Base-by-base conservation (phyloP, 2,329 filamentous ascomycete genomes). In the Emergomyces pasteurianus region DNA sequence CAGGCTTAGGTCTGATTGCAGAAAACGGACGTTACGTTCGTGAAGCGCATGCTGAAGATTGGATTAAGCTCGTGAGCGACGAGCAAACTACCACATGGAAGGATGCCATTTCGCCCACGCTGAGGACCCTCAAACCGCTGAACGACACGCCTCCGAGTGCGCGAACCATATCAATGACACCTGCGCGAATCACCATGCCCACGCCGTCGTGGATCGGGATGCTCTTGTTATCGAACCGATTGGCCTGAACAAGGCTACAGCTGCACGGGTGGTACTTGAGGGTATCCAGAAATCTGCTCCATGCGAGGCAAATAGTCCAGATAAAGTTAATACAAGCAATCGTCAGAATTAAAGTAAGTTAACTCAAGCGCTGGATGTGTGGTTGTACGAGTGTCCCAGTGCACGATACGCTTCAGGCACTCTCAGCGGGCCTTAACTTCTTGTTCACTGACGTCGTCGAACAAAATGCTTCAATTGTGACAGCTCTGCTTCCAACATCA, bases 141-240 rank as follows among this genome's bases (percentile, higher is more conserved):
- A 83, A 61, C 86, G 90, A 23, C 88, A 92, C 68, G 92, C 91
- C 0, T 88, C 87, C 23, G 92, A 97, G 71, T 95, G 91, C 69
- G 90, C 90, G 0, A 92, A 89, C 64, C 92, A 96, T 69, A 94
- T 97, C 79, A 97, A 97, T 70, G 92, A 96, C 70, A 89, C 90
- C 0, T 96, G 91, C 71, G 87, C 90, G 70, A 84, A 82, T 60
- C 89, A 95, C 74, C 83, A 86, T 38, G 88, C 97, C 4, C 90
- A 91, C 69, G 92, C 92, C 5, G 83, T 95, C 21, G 87, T 89
- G 1, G 79, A 90, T 16, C 89, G 94, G 61, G 85, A 89, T 38
- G 88, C 86, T 49, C 85, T 97, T 58, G 80, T 92, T 12, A 90
- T 96, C 18, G 92, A 96, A 72, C 88, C 90, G 5, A 82, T 88